phyloP scores from a whole-genome alignment of 2,329 filamentous ascomycete species.

The Fonsecaea nubica region DNA sequence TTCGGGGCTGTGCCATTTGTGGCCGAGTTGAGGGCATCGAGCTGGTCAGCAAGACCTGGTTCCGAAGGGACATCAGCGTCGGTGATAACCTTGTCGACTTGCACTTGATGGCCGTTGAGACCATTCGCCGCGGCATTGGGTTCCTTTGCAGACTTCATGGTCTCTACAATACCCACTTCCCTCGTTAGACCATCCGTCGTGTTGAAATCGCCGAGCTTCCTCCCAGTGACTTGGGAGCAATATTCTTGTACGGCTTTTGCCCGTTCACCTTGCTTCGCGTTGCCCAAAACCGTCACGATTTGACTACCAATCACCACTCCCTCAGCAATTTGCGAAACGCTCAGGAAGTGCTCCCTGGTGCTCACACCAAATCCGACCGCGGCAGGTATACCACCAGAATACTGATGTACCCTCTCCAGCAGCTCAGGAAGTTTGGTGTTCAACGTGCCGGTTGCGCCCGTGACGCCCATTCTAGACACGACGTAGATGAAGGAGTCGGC shows the following conservation, averaged over 20 bases:
- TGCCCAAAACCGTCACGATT: constrained; percentile 80
- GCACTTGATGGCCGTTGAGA: constrained; percentile 52
- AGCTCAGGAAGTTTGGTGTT: constrained; percentile 83
- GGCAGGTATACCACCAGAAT: constrained; percentile 86
- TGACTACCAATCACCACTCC: constrained; percentile 97
- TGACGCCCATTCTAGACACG: constrained; percentile 95
- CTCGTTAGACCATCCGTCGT: constrained; percentile 58
- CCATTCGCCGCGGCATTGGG: constrained; percentile 58
- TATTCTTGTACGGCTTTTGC: constrained; percentile 83
- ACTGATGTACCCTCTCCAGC: constrained; percentile 84
- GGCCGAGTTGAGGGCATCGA: constrained; percentile 73
- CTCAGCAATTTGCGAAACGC: constrained; percentile 82
- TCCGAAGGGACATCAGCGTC: constrained; percentile 62
- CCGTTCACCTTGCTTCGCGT: constrained; percentile 70
- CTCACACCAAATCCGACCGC: constrained; percentile 96
- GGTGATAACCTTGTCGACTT: constrained; percentile 72
- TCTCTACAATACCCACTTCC: constrained; percentile 74
- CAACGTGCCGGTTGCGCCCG: constrained; percentile 82
- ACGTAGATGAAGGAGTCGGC: constrained; percentile 99
- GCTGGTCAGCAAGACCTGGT: constrained; percentile 77
- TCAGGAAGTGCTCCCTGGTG: constrained; percentile 90
- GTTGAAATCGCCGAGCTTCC: constrained; percentile 56
- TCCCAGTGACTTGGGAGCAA: constrained; percentile 74
- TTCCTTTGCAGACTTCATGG: constrained; percentile 66
- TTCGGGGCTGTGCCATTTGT: constrained; percentile 55